phyloP scores from a whole-genome alignment of 2,329 filamentous ascomycete genomes.

The Tolypocladium tundrense region DNA sequence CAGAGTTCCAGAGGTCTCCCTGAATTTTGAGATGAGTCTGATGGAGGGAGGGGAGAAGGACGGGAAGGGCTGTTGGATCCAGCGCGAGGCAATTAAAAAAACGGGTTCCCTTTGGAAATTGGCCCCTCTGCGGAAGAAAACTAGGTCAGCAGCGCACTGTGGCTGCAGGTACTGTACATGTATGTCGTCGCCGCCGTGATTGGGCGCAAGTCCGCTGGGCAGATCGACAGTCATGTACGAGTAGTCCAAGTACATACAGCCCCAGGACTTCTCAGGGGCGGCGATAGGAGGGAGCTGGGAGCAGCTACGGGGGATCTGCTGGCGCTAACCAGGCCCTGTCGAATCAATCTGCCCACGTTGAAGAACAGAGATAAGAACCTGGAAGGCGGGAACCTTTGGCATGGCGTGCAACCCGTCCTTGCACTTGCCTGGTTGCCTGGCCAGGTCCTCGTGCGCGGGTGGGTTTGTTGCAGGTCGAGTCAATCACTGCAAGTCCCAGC shows the following conservation, averaged over 20 bases:
- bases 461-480: background rate
- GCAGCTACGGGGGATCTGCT: background rate
- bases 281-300: background rate
- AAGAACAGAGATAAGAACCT: constrained; percentile 6
- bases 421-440: background rate
- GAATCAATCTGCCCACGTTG: constrained; percentile 25
- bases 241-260: background rate
- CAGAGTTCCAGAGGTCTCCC: background rate
- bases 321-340: constrained; percentile 9
- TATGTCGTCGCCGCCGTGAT: background rate
- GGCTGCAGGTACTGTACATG: background rate
- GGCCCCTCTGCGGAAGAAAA: constrained; percentile 5
- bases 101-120: constrained; percentile 14
- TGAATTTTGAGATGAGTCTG: background rate
- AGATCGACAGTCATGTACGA: background rate
- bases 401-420: background rate
- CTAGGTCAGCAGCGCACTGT: constrained; percentile 6
- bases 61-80: background rate
- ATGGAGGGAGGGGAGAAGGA: background rate
- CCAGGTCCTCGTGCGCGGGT: no score
- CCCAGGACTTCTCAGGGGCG: background rate
- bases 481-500: background rate
- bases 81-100: constrained; percentile 22
- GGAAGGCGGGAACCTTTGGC: background rate
- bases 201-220: background rate